Evolutionary conservation across 495 filamentous ascomycete genomes (phyloP), one percentile per base, ranked within the genome.

Genomic region (Jackrogersella multiformis): DNA sequence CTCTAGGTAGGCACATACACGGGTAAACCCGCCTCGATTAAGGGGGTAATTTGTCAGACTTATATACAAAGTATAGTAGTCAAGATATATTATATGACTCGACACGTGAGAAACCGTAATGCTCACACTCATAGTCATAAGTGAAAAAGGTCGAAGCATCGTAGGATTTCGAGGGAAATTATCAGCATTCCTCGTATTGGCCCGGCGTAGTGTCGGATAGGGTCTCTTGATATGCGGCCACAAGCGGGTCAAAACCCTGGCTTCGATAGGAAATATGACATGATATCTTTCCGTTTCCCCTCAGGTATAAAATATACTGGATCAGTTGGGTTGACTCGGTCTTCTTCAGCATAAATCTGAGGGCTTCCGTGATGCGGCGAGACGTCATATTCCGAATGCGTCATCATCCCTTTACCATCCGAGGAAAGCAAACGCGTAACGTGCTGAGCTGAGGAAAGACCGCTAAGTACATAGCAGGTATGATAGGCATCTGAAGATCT

Each of bases 401-500:
- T 81, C 20, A 78, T 67, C 24, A 88, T 80, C 15, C 42, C 76
- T 55, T 69, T 44, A 59, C 65, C 65, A 69, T 79, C 80, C 21
- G 78, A 68, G 42, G 81, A 71, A 46, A 79, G 78, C 71, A 90
- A 90, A 64, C 83, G 85, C 76, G 90, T 93, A 68, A 86, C 76
- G 73, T 97, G 82, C 75, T 97, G 93, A 5, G 89, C 87, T 32
- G 87, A 88, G 72, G 92, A 93, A 34, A 98, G 83, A 7, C 96
- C 95, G 18, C 90, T 87, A 30, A 99, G 86, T 44, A 92, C 88
- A 77, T 99, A 99, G 79, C 89, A 92, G 26, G 91, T 88, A 79
- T 99, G 95, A 75, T 99, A 99, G 55, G 89, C 87, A 76, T 99
- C 95, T 0, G 92, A 84, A 42, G 81, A 79, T 71, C 92, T 94